Base-by-base conservation (phyloP, 371 early-diverging fungal genomes). In the Mucor mucedo region DNA sequence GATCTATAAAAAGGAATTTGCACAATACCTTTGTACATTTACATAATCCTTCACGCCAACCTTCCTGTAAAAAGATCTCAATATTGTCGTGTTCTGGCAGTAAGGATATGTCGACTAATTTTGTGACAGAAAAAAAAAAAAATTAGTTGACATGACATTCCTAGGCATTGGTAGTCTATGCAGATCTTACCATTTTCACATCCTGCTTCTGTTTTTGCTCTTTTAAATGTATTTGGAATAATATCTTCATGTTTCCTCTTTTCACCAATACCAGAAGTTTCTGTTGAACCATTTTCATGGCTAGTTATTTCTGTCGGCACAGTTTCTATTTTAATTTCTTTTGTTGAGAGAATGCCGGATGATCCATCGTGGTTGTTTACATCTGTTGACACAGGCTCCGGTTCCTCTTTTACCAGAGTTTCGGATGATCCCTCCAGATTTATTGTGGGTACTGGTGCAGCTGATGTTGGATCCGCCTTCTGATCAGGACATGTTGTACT, bases 11-110 rank as follows among this genome's bases (percentile, higher is more conserved):
- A 21, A 21, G 21, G 1, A 21, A 21, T 21, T 21, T 21, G 0
- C 21, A 21, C 1, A 21, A 21, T 69, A 79, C 84, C 63, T 74
- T 68, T 29, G 40, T 39, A 55, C 84, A 84, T 56, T 54, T 67
- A 48, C 84, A 84, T 48, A 84, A 63, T 3, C 69, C 63, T 8
- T 75, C 54, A 28, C 85, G 78, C 87, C 87, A 87, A 16, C 77
- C 79, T 49, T 78, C 76, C 33, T 68, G 63, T 32, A 82, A 69
- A 40, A 84, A 87, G 7, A 85, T 44, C 58, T 84, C 82, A 8
- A 72, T 64, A 39, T 69, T 38, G 13, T 75, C 71, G 11, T 71
- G 58, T 6, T 64, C 47, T 28, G 52, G 52, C 5, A 76, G 38
- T 21, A 49, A 56, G 13, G 52, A 35, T n/a, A 52, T 4, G 44